Conservation (phyloP, 2,329 filamentous ascomycete genomes). For the Fonsecaea pugnacius region DNA sequence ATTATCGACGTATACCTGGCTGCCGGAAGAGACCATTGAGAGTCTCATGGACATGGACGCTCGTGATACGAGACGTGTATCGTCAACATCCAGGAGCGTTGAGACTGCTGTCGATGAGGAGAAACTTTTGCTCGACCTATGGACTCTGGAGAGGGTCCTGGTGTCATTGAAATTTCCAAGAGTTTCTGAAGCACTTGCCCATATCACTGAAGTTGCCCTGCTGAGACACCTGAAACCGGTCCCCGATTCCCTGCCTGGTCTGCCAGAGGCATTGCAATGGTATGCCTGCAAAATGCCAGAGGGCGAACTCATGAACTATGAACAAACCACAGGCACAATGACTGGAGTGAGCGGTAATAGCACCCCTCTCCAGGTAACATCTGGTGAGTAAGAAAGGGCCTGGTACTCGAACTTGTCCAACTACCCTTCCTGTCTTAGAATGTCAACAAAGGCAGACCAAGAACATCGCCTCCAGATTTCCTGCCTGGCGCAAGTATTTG, state of each 20-base stretch:
- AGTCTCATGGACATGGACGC: constrained; percentile 69
- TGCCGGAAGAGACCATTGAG: constrained; percentile 77
- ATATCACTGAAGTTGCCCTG: constrained; percentile 69
- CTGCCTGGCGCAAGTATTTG: background rate
- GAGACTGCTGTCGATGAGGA: constrained; percentile 19
- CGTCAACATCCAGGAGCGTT: background rate
- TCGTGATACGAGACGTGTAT: background rate
- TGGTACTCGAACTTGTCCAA: background rate
- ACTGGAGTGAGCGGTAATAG: constrained; percentile 20
- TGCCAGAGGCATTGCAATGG: constrained; percentile 89
- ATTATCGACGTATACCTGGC: constrained; percentile 75
- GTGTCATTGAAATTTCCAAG: constrained; percentile 70
- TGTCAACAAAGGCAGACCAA: constrained; percentile 3
- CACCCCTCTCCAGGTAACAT: constrained; percentile 22
- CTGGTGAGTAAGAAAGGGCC: constrained; percentile 29
- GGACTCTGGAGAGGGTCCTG: constrained; percentile 80
- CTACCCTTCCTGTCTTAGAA: background rate
- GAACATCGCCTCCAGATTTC: background rate
- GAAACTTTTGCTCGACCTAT: constrained; percentile 74
- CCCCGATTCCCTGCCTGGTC: constrained; percentile 76
- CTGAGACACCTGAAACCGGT: constrained; percentile 58
- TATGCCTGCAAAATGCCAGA: constrained; percentile 74
- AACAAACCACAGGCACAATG: constrained; percentile 45
- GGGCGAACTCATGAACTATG: constrained; percentile 74
- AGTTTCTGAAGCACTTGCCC: constrained; percentile 66